A percentile compares a stretch with the other conserved stretches of the same genome.
These are phyloP conservation scores for Hypericum androsaemum DNA, from an alignment of 345 rosid genomes.

Conservation along the genomic window DNA sequence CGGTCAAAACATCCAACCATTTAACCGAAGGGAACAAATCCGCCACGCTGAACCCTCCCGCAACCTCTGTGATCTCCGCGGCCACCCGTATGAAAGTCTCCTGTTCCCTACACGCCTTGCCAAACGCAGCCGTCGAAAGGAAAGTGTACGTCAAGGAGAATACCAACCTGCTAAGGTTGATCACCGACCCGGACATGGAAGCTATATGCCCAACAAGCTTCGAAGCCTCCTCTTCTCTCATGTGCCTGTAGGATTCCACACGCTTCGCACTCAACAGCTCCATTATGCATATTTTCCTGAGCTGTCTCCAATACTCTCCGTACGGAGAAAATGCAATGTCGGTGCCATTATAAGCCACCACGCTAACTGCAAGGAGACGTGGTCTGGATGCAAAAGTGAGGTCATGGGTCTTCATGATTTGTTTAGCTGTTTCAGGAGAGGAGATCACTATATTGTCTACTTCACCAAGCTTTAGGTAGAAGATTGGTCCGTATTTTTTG, in stretches of 20 bases:
- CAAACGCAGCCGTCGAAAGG: not conserved
- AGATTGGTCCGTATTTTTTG: not conserved
- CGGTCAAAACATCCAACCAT: not conserved
- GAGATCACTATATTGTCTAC: not conserved
- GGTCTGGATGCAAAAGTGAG: not conserved
- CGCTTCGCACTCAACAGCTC: no score
- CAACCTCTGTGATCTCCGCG: not conserved
- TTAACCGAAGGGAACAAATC: conserved; percentile 9
- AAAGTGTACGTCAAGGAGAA: no score
- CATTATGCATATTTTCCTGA: no score
- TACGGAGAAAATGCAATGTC: no score
- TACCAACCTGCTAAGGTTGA: no score
- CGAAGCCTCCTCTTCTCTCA: no score
- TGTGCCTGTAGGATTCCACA: no score
- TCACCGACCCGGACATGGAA: no score
- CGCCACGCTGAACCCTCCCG: not conserved
- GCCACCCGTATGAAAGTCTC: not conserved
- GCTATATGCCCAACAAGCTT: no score
- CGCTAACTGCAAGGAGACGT: not conserved
- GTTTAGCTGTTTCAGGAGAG: not conserved
- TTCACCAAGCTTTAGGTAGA: not conserved
- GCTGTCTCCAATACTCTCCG: no score
- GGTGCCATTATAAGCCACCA: no score
- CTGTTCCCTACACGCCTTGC: not conserved
- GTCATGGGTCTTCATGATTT: conserved; percentile 1